These are phyloP conservation scores for Haematococcus lacustris DNA, from an alignment of 139 green algal genomes.

Conservation along the genomic window DNA sequence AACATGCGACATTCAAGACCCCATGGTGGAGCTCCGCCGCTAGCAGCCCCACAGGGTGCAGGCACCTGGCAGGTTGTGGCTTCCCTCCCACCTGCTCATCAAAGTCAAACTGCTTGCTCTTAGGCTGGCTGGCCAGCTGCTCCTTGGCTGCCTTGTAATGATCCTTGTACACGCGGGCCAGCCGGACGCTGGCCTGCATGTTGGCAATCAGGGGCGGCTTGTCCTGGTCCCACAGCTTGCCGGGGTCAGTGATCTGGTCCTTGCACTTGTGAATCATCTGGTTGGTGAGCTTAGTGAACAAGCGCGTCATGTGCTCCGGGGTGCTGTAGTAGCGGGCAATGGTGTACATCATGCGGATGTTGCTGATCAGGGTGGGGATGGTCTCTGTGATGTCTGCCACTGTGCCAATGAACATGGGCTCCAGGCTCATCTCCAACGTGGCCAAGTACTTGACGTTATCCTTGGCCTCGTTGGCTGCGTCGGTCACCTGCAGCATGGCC, in stretches of 20 bases:
- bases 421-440: constrained; percentile 77
- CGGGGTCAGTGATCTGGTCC: constrained; percentile 60
- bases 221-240: constrained; percentile 76
- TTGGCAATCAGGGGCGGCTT: constrained; percentile 60
- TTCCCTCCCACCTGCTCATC: constrained; percentile 39
- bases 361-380: constrained; percentile 69
- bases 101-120: constrained; percentile 69
- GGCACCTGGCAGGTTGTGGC: too few species aligned
- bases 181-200: constrained; percentile 29
- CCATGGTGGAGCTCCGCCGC: too few species aligned
- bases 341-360: constrained; percentile 79
- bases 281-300: constrained; percentile 81
- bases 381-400: constrained; percentile 61
- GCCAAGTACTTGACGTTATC: constrained; percentile 90
- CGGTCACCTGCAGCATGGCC: constrained; percentile 62
- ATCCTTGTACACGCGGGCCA: constrained; percentile 62
- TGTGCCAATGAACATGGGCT: constrained; percentile 68
- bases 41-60: too few species aligned
- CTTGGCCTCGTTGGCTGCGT: constrained; percentile 83
- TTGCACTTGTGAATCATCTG: constrained; percentile 71
- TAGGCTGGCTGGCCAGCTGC: constrained; percentile 38
- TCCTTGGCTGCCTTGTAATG: constrained; percentile 61
- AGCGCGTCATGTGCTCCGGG: constrained; percentile 68
- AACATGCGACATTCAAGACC: too few species aligned
- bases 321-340: constrained; percentile 86